Evolutionary conservation across 805 yeast genomes (phyloP), one percentile per base, ranked within the genome.

Genomic region (Starmerella sirachaensis): DNA sequence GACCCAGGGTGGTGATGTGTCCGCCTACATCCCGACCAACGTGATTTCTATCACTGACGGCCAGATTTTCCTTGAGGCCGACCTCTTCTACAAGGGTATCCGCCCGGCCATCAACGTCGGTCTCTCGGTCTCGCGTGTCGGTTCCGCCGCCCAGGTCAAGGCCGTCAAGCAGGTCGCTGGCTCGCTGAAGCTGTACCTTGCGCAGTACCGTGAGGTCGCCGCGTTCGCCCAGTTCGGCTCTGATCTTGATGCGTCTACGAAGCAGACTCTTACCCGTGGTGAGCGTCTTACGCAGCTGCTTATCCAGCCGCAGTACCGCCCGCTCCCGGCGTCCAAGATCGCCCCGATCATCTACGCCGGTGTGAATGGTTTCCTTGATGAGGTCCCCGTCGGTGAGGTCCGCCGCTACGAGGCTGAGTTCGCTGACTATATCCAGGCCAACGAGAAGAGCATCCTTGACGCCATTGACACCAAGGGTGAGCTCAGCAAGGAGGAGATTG

Each of bases 141-240:
- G 98, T 72, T 88, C 97, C 53, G 98, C 98, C 61, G 98, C 98
- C 61, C 98, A 91, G 76, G 97, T 91, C 60, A 91, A 91, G 78
- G 98, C 98, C 69, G 84, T 91, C 93, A 91, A 91, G 74, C 97
- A 91, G 77, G 97, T 91, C 70, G 98, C 98, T 57, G 99, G 98
- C 80, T 91, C 98, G 57, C 81, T 91, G 72, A 91, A 91, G 72
- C 83, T 91, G 69, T 91, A 85, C 95, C 82, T 91, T 77, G 99
- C 99, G 60, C 99, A 91, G 76, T 91, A 91, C 82, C 86, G 99
- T 84, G 99, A 91, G 79, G 98, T 91, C 60, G 98, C 98, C 65
- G 98, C 99, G 61, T 91, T 91, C 69, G 98, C 99, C 60, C 99
- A 91, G 77, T 91, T 91, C 77, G 99, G 99, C 79, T 91, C 99